Evolutionary conservation across 2,329 filamentous ascomycete species (phyloP).

Genomic region (Clarireedia monteithiana): DNA sequence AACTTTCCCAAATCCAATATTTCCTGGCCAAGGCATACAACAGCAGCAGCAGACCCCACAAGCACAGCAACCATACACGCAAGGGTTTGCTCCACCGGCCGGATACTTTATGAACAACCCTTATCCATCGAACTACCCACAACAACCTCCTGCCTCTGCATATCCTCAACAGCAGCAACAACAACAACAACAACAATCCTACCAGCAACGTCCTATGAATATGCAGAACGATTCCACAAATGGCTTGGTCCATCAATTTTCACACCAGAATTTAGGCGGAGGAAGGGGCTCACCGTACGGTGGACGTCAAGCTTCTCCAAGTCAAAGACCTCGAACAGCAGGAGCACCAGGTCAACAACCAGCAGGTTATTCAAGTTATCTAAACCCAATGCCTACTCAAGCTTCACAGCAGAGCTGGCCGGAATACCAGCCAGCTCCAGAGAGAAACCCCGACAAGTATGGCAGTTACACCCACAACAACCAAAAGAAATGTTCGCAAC

Average conservation of each 20-base stretch:
- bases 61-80: conserved; percentile 36
- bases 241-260: conserved; percentile 90
- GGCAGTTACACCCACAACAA: conserved; percentile 58
- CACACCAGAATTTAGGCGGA: conserved; percentile 84
- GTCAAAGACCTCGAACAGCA: conserved; percentile 75
- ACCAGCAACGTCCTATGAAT: conserved; percentile 40
- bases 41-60: conserved; percentile 29
- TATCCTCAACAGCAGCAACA: conserved; percentile 45
- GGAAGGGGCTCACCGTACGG: conserved; percentile 64
- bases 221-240: conserved; percentile 78
- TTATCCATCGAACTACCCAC: conserved; percentile 36
- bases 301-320: conserved; percentile 57
- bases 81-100: conserved; percentile 36
- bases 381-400: conserved; percentile 58
- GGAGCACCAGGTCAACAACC: conserved; percentile 55
- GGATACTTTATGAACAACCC: conserved; percentile 56
- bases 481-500: conserved; percentile 60
- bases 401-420: conserved; percentile 48
- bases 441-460: conserved; percentile 79
- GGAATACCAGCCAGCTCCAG: conserved; percentile 71
- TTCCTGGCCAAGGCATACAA: conserved; percentile 29
- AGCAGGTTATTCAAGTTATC: conserved; percentile 53
- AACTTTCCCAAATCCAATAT: conserved; percentile 87
- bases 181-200: conserved; percentile 41
- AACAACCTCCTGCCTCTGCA: conserved; percentile 42